Evolutionary conservation across 306 rosid genomes (phyloP), one percentile per base, ranked within the genome.

Genomic region (Crataegus laevigata): DNA sequence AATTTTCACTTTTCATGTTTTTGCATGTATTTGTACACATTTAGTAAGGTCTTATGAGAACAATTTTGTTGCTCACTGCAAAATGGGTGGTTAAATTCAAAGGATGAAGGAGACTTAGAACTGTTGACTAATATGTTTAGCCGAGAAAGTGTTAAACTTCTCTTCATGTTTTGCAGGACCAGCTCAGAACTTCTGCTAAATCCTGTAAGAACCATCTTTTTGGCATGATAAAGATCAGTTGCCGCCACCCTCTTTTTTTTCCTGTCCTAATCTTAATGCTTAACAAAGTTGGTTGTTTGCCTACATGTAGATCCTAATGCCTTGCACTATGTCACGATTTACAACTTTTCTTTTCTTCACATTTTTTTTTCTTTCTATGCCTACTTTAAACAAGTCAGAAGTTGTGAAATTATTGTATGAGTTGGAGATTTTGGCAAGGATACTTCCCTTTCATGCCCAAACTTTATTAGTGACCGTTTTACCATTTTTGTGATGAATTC

Each of bases 151-250:
- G 51, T 64, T 63, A 30, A 81, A 45, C 14, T 4, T 57, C 77
- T 69, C 67, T 66, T 76, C 21, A 21, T 77, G 18, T 69, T 78
- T 69, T 90, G 87, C 96, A 94, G 98, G 93, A 90, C 96, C 69
- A 92, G 97, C 79, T 83, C 86, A 30, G 99, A 94, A 76, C 96
- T 92, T 63, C 88, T 94, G 58, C 91, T 94, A 64, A 94, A 94
- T 86, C 90, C 97, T 1, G 97, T 94, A 88, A 89, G 92, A 81
- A 66, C 71, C 71, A 54, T 83, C 11, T 69, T 69, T 24, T 75
- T 69, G 66, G 55, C 40, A 71, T 51, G 64, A 76, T 68, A 40
- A 47, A 4, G 54, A 32, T 55, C 8, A 34, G 74, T 68, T 3
- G 55, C 17, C 40, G 8, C 62, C 65, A 11, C 34, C 34, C 65